These are phyloP conservation scores for Trichoderma reesei DNA, from an alignment of 495 filamentous ascomycete species.

Conservation along the genomic window DNA sequence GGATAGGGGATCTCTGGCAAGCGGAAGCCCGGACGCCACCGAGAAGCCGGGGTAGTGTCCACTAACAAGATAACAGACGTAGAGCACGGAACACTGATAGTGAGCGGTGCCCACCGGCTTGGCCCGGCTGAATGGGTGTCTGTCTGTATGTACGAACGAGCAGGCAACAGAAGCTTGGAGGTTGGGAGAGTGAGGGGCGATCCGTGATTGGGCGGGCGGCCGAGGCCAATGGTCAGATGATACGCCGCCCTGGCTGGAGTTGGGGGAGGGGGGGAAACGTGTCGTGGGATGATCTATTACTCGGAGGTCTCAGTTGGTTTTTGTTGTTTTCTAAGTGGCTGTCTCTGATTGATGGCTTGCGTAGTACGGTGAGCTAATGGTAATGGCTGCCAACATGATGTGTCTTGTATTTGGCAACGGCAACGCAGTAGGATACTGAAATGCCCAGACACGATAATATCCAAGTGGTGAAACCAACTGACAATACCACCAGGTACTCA, in stretches of 20 bases:
- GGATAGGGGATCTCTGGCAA: no score
- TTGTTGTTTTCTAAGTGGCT: background rate
- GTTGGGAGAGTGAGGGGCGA: background rate
- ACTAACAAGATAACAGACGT: background rate
- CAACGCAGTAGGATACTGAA: no score
- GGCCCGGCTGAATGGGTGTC: background rate
- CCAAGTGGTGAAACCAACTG: no score
- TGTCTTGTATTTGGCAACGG: no score
- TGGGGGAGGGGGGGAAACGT: background rate
- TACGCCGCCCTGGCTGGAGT: background rate
- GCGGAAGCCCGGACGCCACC: no score
- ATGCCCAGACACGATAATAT: no score
- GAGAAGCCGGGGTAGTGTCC: background rate
- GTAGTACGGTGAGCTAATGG: no score
- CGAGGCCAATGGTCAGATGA: constrained; percentile 3
- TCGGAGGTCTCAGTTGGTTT: background rate
- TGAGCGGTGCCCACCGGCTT: background rate
- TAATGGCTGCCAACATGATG: no score
- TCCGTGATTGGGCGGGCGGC: background rate
- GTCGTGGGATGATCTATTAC: background rate
- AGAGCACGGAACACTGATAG: background rate
- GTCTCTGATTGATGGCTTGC: background rate
- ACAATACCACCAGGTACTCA: no score
- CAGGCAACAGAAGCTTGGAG: background rate
- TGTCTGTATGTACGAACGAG: background rate